Conservation (phyloP, 306 rosid species). For the Delonix regia region DNA sequence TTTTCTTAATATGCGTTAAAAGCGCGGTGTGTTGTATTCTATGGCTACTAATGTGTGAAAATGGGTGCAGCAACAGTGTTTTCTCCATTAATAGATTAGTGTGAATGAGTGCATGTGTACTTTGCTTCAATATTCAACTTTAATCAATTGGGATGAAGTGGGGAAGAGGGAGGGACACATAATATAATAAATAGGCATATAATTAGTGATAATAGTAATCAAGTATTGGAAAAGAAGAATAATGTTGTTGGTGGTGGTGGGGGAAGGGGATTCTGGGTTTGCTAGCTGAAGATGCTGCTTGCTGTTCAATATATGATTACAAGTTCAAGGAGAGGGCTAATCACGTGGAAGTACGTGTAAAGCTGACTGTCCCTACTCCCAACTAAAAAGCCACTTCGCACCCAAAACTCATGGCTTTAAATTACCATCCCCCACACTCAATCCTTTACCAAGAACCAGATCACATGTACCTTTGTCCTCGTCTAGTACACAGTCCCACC, state of each 20-base stretch:
- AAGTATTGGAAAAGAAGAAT: slow-evolving; percentile 51
- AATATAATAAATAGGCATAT: slow-evolving; percentile 16
- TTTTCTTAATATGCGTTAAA: neutral
- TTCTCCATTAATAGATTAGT: neutral
- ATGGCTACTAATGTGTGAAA: neutral
- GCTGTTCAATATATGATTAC: slow-evolving; percentile 52
- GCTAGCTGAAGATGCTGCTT: slow-evolving; percentile 40
- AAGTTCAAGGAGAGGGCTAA: slow-evolving; percentile 45
- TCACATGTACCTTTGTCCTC: neutral
- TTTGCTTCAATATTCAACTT: neutral
- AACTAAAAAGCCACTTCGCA: slow-evolving; percentile 47
- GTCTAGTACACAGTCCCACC: neutral
- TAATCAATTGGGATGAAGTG: slow-evolving; percentile 30
- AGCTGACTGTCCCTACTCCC: slow-evolving; percentile 52
- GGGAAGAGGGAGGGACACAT: slow-evolving; percentile 12
- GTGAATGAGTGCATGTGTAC: neutral
- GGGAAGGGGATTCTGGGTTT: slow-evolving; percentile 35
- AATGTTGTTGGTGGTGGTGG: slow-evolving; percentile 31
- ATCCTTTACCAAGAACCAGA: neutral
- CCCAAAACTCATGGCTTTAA: slow-evolving; percentile 58
- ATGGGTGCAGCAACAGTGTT: neutral
- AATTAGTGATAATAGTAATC: slow-evolving; percentile 40
- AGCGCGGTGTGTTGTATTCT: too few relatives aligned
- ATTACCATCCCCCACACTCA: slow-evolving; percentile 34
- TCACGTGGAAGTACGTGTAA: slow-evolving; percentile 66